These are phyloP conservation scores for Crithidia thermophila DNA, from an alignment of 208 protist genomes.

Conservation along the genomic window DNA sequence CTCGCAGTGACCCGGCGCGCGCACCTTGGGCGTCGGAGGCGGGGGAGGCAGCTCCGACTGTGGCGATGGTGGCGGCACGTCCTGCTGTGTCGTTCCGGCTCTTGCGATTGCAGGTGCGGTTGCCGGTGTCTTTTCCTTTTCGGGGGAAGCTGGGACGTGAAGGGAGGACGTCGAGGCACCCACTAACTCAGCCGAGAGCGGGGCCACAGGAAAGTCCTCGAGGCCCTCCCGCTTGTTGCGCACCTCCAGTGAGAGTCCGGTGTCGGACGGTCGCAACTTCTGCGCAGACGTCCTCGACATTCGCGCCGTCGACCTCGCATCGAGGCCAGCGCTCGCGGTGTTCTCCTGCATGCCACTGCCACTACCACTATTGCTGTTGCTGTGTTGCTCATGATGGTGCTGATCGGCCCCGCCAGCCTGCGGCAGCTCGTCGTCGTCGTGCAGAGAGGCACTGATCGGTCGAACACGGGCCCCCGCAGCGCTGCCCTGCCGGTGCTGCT, in stretches of 20 bases:
- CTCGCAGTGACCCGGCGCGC: constrained; percentile 18
- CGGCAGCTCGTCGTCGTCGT: neutral
- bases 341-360: neutral
- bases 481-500: constrained; percentile 4
- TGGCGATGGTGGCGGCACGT: too few species aligned
- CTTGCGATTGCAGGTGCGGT: too few species aligned
- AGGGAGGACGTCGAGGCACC: too few species aligned
- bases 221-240: neutral
- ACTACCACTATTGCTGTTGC: neutral
- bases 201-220: neutral
- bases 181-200: neutral
- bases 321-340: neutral
- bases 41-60: too few species aligned
- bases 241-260: neutral
- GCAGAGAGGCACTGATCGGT: constrained; percentile 1
- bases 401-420: too few species aligned
- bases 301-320: neutral
- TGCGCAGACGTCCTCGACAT: neutral
- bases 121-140: too few species aligned
- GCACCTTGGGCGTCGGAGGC: constrained; percentile 8
- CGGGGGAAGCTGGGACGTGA: too few species aligned
- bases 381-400: too few species aligned
- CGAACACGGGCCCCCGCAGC: constrained; percentile 9
- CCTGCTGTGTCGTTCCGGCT: too few species aligned
- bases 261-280: too few species aligned